These are phyloP conservation scores for Alternaria burnsii DNA, from an alignment of 2,329 filamentous ascomycete species.

Conservation along the genomic window DNA sequence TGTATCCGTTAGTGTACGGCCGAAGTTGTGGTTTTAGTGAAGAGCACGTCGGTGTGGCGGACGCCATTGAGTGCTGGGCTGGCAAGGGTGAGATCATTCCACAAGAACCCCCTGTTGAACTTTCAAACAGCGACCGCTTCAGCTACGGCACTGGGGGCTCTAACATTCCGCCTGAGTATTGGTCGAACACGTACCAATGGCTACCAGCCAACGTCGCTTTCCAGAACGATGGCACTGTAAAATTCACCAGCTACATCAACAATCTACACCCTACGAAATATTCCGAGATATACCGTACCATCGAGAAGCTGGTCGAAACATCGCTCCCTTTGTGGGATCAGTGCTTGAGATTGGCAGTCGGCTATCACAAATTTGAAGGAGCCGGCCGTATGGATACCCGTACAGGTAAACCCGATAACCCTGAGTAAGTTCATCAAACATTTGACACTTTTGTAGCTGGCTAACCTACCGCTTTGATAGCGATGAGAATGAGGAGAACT, in stretches of 20 bases:
- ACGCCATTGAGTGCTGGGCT: conserved; percentile 38
- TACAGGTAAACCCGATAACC: conserved; percentile 2
- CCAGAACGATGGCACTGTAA: conserved; percentile 40
- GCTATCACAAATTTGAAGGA: conserved; percentile 6
- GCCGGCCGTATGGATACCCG: conserved; percentile 23
- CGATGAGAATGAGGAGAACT: conserved; percentile 24
- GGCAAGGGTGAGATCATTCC: conserved; percentile 42
- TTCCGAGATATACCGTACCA: conserved; percentile 25
- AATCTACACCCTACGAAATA: conserved; percentile 58
- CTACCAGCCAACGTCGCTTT: conserved; percentile 62
- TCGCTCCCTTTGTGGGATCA: conserved; percentile 36
- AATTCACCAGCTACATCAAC: conserved; percentile 63
- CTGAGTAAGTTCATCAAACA: background rate
- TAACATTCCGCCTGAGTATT: conserved; percentile 23
- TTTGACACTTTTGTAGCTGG: background rate
- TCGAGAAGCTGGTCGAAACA: conserved; percentile 32
- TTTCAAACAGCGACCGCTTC: background rate
- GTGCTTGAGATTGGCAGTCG: conserved; percentile 16
- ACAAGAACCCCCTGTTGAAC: background rate
- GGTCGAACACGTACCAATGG: conserved; percentile 53
- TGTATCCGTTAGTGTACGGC: conserved; percentile 68
- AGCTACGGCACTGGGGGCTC: conserved; percentile 10
- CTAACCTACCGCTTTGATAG: conserved; percentile 3
- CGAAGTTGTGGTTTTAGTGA: conserved; percentile 53
- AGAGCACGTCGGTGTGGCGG: conserved; percentile 36